Percentiles rank a stretch among this genome's conserved stretches.
phyloP scores from a whole-genome alignment of 768 basidiomycete genomes.

The Pisolithus orientalis region DNA sequence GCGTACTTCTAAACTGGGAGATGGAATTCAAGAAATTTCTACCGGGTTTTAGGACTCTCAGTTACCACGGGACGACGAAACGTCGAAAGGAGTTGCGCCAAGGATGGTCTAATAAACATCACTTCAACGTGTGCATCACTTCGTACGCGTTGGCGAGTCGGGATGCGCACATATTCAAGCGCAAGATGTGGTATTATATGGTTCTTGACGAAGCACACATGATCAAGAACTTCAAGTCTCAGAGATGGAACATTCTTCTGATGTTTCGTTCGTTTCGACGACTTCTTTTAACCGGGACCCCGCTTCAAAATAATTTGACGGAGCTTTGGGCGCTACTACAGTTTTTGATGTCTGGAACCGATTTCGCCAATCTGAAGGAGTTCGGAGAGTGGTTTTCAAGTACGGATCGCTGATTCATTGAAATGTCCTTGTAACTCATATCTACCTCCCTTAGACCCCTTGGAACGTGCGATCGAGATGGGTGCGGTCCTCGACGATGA shows the following conservation, averaged over 20 bases:
- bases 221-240: conserved; percentile 95
- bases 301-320: conserved; percentile 92
- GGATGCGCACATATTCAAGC: conserved; percentile 86
- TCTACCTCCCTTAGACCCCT: conserved; percentile 55
- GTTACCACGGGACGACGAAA: conserved; percentile 87
- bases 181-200: conserved; percentile 95
- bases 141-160: conserved; percentile 90
- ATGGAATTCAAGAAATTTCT: conserved; percentile 97
- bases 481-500: conserved; percentile 74
- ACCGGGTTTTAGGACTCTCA: conserved; percentile 79
- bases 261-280: conserved; percentile 86
- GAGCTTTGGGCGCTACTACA: conserved; percentile 95
- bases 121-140: conserved; percentile 93
- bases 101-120: conserved; percentile 85
- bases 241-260: conserved; percentile 87
- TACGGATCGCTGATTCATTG: conserved; percentile 31
- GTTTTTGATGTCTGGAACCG: conserved; percentile 85
- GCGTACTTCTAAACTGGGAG: conserved; percentile 92
- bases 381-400: conserved; percentile 97
- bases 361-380: conserved; percentile 88
- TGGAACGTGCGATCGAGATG: conserved; percentile 92
- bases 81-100: conserved; percentile 85
- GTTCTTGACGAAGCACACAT: conserved; percentile 95
- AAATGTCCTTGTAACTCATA: conserved; percentile 1
- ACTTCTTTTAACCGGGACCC: conserved; percentile 90